Evolutionary conservation across 1,139 yeast species (phyloP), one percentile per base, ranked within the genome.

Genomic region (Saccharomyces hybrid): DNA sequence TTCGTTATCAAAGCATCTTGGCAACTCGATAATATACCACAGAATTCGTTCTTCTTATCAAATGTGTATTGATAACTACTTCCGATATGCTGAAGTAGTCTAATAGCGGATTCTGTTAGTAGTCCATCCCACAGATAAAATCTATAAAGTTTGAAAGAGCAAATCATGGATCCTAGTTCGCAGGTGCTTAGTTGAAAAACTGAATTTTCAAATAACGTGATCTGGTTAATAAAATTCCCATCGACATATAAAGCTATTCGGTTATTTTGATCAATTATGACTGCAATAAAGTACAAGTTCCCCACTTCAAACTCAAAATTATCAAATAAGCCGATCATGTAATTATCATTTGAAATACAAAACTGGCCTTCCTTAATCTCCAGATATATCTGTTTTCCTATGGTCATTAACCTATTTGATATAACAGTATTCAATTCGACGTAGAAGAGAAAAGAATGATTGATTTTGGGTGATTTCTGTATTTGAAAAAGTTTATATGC

Each of bases 131-230:
- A 61, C 11, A 60, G 34, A 48, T 49, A 47, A 8, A 66, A 55
- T 19, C 58, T 54, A 44, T 52, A 66, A 11, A 68, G 52, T 52
- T 59, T 64, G 48, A 68, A 61, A 8, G 68, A 66, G 31, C 62
- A 66, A 19, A 60, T 62, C 62, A 62, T 59, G 7, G 71, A 68
- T 2, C 70, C 71, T 27, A 68, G 41, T 46, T 64, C 66, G 26
- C 65, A 16, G n/a, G 41, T 38, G 8, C 48, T 50, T 7, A 58
- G 16, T 16, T 27, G 32, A 2, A 38, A 49, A 2, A 54, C 41
- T 0, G 57, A 25, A 2, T 52, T 54, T 13, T 58, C 55, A 25
- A 58, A 55, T 8, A 64, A 31, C 16, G 59, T 28, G 5, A 68
- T 53, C 11, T 54, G 56, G 44, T 62, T 63, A 1, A 65, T 51